These are phyloP conservation scores for Clarireedia monteithiana DNA, from an alignment of 2,329 filamentous ascomycete species.

Conservation along the genomic window DNA sequence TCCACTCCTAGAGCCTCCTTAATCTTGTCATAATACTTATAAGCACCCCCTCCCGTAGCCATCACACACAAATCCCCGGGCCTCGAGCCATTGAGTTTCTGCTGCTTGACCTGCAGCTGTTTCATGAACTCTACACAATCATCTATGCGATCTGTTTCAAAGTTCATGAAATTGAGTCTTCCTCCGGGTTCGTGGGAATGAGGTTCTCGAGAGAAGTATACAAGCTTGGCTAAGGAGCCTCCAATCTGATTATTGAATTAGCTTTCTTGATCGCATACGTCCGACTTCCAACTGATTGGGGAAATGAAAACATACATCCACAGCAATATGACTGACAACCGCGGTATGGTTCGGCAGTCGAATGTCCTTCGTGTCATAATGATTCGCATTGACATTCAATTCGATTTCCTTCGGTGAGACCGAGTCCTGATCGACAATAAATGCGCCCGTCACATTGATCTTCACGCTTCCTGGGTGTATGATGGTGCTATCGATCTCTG, in stretches of 20 bases:
- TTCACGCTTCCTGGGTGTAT: constrained; percentile 64
- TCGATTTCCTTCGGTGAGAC: constrained; percentile 39
- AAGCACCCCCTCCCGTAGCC: constrained; percentile 92
- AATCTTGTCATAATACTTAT: constrained; percentile 93
- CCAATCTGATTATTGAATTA: constrained; percentile 59
- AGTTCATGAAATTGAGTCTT: constrained; percentile 87
- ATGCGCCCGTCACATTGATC: constrained; percentile 95
- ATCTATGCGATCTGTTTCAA: constrained; percentile 92
- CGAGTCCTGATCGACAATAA: constrained; percentile 82
- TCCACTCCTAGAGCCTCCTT: constrained; percentile 76
- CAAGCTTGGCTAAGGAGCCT: constrained; percentile 89
- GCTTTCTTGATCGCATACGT: not conserved
- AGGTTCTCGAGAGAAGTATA: constrained; percentile 91
- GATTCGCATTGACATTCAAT: constrained; percentile 34
- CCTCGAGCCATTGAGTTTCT: constrained; percentile 63
- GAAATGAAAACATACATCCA: constrained; percentile 62
- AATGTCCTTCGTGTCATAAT: constrained; percentile 81
- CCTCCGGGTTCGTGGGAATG: constrained; percentile 75
- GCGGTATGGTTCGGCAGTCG: constrained; percentile 92
- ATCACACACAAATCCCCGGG: constrained; percentile 77
- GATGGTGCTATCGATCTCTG: constrained; percentile 35
- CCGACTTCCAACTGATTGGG: not conserved
- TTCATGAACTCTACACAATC: constrained; percentile 89
- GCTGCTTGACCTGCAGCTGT: constrained; percentile 74
- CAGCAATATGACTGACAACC: constrained; percentile 91